These are phyloP conservation scores for Aspergillus tanneri DNA, from an alignment of 2,329 filamentous ascomycete genomes.

Conservation along the genomic window DNA sequence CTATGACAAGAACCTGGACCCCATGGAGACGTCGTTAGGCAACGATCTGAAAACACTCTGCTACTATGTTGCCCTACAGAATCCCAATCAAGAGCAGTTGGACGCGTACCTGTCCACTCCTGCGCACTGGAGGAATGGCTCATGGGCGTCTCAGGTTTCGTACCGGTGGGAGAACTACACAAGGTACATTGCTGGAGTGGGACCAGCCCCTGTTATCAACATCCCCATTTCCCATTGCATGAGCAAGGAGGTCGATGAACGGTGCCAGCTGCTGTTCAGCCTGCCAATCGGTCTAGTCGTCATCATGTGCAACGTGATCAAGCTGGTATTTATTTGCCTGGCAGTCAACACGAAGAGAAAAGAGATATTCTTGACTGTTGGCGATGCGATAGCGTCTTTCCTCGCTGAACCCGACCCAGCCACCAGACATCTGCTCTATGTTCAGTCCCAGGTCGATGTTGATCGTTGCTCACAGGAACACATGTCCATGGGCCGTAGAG, in stretches of 20 bases:
- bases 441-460: too few relatives aligned
- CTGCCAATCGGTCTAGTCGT: slow-evolving; percentile 8
- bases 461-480: too few relatives aligned
- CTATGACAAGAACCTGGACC: neutral
- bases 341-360: neutral
- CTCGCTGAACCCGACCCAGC: slow-evolving; percentile 11
- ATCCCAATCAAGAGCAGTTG: neutral
- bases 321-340: slow-evolving; percentile 11
- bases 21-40: neutral
- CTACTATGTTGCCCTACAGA: neutral
- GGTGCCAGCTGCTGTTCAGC: slow-evolving; percentile 10
- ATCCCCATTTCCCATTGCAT: slow-evolving; percentile 6
- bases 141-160: neutral
- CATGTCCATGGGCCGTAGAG: too few relatives aligned
- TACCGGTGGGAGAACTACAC: neutral
- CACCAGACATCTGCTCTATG: neutral
- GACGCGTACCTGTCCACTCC: neutral
- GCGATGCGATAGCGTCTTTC: slow-evolving; percentile 28
- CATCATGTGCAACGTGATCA: slow-evolving; percentile 7
- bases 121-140: neutral
- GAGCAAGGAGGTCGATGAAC: slow-evolving; percentile 5
- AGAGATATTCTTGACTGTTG: slow-evolving; percentile 19
- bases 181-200: neutral
- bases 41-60: neutral
- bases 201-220: neutral